phyloP scores from a whole-genome alignment of 768 basidiomycete genomes.

The Tylopilus felleus region DNA sequence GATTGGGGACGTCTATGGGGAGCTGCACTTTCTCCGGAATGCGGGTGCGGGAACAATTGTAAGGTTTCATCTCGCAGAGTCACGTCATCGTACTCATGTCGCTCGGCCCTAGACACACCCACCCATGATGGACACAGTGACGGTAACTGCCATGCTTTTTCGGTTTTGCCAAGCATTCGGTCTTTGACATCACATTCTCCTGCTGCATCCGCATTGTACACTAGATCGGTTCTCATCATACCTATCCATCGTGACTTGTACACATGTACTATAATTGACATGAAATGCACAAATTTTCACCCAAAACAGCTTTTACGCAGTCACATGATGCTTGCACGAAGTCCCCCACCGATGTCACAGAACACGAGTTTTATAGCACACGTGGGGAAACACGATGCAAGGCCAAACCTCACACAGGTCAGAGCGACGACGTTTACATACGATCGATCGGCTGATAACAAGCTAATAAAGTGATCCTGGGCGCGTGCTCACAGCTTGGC shows the following conservation, averaged over 20 bases:
- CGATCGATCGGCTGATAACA: constrained; percentile 33
- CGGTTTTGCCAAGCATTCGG: constrained; percentile 63
- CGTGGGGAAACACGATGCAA: constrained; percentile 34
- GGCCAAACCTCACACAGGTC: constrained; percentile 17
- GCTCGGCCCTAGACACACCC: constrained; percentile 63
- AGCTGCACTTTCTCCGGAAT: constrained; percentile 76
- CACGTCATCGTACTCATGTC: constrained; percentile 24
- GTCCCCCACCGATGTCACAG: constrained; percentile 16
- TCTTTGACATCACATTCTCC: constrained; percentile 32
- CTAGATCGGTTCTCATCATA: constrained; percentile 29
- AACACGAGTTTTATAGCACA: constrained; percentile 31
- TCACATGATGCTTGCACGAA: constrained; percentile 17
- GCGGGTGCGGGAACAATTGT: constrained; percentile 84
- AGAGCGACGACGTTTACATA: constrained; percentile 18
- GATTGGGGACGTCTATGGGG: constrained; percentile 83
- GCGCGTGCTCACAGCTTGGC: constrained; percentile 54
- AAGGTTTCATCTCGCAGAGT: constrained; percentile 24
- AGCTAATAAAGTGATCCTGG: constrained; percentile 21
- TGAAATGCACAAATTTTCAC: constrained; percentile 25
- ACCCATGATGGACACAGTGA: constrained; percentile 87
- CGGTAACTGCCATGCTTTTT: constrained; percentile 82
- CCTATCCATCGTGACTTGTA: constrained; percentile 26
- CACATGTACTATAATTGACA: constrained; percentile 32
- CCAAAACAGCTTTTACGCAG: constrained; percentile 21
- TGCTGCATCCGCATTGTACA: constrained; percentile 32